Conservation (phyloP, 768 basidiomycete species). For the Multifurca ochricompacta region DNA sequence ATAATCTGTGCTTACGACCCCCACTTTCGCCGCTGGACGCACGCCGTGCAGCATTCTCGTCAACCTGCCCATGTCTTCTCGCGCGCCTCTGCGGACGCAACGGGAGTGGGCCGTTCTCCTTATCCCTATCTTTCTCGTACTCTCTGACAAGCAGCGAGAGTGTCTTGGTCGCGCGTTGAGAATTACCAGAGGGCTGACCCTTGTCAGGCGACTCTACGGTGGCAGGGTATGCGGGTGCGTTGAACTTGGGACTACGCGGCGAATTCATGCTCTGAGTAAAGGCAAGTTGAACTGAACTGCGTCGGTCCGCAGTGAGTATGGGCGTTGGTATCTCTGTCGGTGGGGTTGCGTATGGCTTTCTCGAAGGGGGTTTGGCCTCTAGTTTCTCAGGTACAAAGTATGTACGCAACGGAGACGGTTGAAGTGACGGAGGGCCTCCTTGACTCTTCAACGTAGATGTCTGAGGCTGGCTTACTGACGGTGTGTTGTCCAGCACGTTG, state of each 20-base stretch:
- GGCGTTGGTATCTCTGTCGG: not conserved
- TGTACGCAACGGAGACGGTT: slow-evolving; percentile 15
- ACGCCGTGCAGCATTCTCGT: slow-evolving; percentile 19
- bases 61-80: slow-evolving; percentile 1
- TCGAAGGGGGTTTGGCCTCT: not conserved
- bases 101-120: slow-evolving; percentile 17
- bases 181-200: not conserved
- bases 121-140: slow-evolving; percentile 7
- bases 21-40: not conserved
- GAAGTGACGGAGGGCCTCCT: slow-evolving; percentile 3
- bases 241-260: not conserved
- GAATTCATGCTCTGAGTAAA: not conserved
- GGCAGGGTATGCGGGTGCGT: not conserved
- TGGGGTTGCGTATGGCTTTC: not conserved
- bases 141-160: slow-evolving; percentile 14
- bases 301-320: not conserved
- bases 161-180: slow-evolving; percentile 7
- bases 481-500: not conserved
- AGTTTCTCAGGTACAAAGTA: slow-evolving; percentile 1
- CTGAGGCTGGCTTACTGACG: not conserved
- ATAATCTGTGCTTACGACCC: slow-evolving; percentile 11
- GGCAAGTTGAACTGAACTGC: not conserved
- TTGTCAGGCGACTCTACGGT: not conserved
- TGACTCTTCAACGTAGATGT: not conserved
- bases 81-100: slow-evolving; percentile 1